Conservation (phyloP, 352 stramenopile species). For the Globisporangium solare region DNA sequence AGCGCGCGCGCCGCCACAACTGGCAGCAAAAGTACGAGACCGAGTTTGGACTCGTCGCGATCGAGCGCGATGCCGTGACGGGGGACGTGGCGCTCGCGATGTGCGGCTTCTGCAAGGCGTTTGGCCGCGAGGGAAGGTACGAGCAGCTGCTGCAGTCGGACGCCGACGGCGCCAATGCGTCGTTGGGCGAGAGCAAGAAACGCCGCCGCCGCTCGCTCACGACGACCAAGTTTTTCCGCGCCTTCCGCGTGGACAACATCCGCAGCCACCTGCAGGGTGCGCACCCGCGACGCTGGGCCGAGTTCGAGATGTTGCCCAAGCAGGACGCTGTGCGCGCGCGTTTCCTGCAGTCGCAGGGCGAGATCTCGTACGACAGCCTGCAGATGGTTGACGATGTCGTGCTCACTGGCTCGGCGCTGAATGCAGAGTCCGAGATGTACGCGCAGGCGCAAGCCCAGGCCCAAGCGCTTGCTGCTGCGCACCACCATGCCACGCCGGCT, state of each 20-base stretch:
- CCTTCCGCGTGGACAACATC: constrained; percentile 85
- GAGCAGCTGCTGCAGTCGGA: constrained; percentile 63
- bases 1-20: constrained; percentile 60
- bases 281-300: constrained; percentile 66
- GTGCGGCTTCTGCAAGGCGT: constrained; percentile 82
- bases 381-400: constrained; percentile 72
- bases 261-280: constrained; percentile 77
- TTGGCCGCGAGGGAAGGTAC: constrained; percentile 73
- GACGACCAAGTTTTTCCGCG: constrained; percentile 85
- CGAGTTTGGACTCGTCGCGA: constrained; percentile 68
- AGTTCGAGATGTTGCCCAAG: constrained; percentile 81
- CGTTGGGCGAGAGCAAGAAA: constrained; percentile 55
- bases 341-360: constrained; percentile 63
- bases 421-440: constrained; percentile 58
- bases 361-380: constrained; percentile 60
- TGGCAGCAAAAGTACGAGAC: constrained; percentile 82
- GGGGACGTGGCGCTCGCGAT: constrained; percentile 75
- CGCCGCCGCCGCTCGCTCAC: constrained; percentile 68
- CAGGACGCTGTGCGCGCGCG: constrained; percentile 48
- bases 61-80: constrained; percentile 60
- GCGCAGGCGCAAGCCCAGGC: constrained; percentile 46
- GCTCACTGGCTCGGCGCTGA: constrained; percentile 43
- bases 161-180: constrained; percentile 28
- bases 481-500: constrained; percentile 21
- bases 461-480: constrained; percentile 19